Evolutionary conservation across 352 stramenopile genomes (phyloP).

Genomic region (Elongisporangium anandrum): DNA sequence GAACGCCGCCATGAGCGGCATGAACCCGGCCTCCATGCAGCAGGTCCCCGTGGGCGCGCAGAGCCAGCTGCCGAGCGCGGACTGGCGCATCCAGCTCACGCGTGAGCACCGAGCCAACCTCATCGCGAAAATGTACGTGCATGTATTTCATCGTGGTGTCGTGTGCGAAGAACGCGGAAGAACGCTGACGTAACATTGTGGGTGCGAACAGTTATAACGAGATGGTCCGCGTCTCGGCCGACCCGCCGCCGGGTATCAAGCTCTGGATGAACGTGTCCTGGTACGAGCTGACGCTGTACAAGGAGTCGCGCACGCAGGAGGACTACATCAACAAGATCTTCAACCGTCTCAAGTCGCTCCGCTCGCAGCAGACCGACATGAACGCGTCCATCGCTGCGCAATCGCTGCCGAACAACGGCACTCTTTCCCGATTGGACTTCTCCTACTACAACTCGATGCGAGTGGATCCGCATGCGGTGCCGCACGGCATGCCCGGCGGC

Average conservation of each 20-base stretch:
- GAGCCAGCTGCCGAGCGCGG: conserved; percentile 26
- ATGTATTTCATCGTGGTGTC: background rate
- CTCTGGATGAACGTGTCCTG: conserved; percentile 87
- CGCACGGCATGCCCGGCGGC: conserved; percentile 7
- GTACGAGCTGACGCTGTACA: conserved; percentile 83
- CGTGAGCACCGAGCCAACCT: conserved; percentile 78
- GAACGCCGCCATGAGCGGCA: conserved; percentile 12
- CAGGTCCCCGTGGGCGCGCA: conserved; percentile 17
- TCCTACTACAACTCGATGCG: conserved; percentile 73
- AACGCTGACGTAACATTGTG: conserved; percentile 1
- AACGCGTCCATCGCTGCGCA: conserved; percentile 62
- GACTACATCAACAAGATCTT: conserved; percentile 89
- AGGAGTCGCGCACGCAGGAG: conserved; percentile 79
- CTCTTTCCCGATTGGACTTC: conserved; percentile 69
- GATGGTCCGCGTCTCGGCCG: conserved; percentile 77
- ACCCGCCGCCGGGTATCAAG: conserved; percentile 74
- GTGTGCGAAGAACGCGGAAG: background rate
- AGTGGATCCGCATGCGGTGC: conserved; percentile 26
- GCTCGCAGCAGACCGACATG: conserved; percentile 69
- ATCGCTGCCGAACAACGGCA: conserved; percentile 59
- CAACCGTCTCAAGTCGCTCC: conserved; percentile 72
- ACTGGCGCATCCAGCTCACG: conserved; percentile 82
- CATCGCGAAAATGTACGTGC: conserved; percentile 79
- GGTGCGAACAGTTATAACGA: conserved; percentile 59
- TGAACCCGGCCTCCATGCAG: conserved; percentile 30